These are phyloP conservation scores for Amanita pallidorosea DNA, from an alignment of 768 basidiomycete species.

Conservation along the genomic window DNA sequence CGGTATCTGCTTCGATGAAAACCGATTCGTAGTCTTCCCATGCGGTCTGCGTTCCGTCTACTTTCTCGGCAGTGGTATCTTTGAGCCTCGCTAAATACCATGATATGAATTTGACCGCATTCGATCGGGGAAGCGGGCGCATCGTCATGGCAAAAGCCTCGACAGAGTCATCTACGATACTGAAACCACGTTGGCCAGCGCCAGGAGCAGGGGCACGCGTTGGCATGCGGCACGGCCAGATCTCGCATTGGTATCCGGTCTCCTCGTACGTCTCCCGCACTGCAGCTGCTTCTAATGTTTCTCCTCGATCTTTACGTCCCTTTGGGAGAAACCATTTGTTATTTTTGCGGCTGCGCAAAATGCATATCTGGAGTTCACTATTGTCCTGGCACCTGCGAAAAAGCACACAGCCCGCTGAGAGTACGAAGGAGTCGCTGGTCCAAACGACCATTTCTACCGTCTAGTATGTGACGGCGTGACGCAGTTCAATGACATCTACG, in stretches of 20 bases:
- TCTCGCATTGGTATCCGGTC: not conserved
- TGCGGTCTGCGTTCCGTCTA: slow-evolving; percentile 21
- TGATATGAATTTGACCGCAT: slow-evolving; percentile 24
- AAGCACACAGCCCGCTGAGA: not conserved
- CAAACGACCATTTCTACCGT: not conserved
- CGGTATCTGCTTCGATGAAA: slow-evolving; percentile 18
- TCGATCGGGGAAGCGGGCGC: not conserved
- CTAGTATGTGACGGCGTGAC: not conserved
- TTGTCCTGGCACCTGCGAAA: not conserved
- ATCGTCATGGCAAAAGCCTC: slow-evolving; percentile 1
- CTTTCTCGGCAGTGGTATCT: slow-evolving; percentile 10
- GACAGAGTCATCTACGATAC: not conserved
- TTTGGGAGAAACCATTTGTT: slow-evolving; percentile 1
- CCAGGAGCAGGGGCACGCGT: not conserved
- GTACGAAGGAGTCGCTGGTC: slow-evolving; percentile 1
- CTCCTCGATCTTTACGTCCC: slow-evolving; percentile 1
- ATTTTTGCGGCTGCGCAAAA: not conserved
- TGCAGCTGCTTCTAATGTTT: not conserved
- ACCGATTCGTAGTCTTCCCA: slow-evolving; percentile 20
- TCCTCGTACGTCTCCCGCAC: slow-evolving; percentile 4
- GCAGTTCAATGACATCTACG: slow-evolving; percentile 19
- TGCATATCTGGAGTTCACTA: slow-evolving; percentile 3
- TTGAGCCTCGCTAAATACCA: slow-evolving; percentile 23
- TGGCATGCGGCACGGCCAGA: not conserved
- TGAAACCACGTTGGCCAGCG: not conserved